A percentile compares a stretch with the other conserved stretches of the same genome.
Evolutionary conservation across 108 stramenopile genomes (phyloP).

Genomic region (Nitzschia inconspicua): DNA sequence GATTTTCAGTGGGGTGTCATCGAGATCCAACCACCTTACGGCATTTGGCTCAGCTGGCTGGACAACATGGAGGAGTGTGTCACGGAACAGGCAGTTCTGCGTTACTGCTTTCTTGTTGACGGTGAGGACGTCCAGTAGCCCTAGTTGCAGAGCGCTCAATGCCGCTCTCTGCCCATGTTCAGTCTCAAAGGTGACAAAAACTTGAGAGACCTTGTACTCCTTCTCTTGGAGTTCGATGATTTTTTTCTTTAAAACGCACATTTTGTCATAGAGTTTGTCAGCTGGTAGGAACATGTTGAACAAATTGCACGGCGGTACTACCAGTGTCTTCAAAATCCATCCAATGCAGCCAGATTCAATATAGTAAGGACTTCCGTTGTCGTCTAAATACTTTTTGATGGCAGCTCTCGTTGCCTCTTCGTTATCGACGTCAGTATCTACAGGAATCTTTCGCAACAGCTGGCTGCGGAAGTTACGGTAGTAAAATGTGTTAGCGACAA

Average conservation of each 20-base stretch:
- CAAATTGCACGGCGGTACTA: constrained; percentile 31
- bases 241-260: constrained; percentile 36
- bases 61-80: constrained; percentile 38
- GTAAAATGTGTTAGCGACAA: constrained; percentile 40
- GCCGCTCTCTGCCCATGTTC: constrained; percentile 73
- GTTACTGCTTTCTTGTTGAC: constrained; percentile 35
- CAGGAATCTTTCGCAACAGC: constrained; percentile 31
- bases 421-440: constrained; percentile 45
- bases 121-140: constrained; percentile 37
- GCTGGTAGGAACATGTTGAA: constrained; percentile 40
- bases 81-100: constrained; percentile 44
- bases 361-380: constrained; percentile 23
- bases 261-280: constrained; percentile 30
- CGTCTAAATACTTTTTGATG: constrained; percentile 18
- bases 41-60: constrained; percentile 59
- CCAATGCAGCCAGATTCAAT: constrained; percentile 26
- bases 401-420: constrained; percentile 32
- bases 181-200: constrained; percentile 82
- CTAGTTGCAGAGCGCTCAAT: constrained; percentile 45
- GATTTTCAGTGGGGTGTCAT: constrained; percentile 28
- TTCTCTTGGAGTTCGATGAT: constrained; percentile 55
- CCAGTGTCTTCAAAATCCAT: constrained; percentile 14
- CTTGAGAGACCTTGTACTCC: constrained; percentile 49
- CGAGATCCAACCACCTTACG: constrained; percentile 59
- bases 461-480: constrained; percentile 39